These are phyloP conservation scores for Neurospora tetraspora DNA, from an alignment of 495 filamentous ascomycete species.

Conservation along the genomic window DNA sequence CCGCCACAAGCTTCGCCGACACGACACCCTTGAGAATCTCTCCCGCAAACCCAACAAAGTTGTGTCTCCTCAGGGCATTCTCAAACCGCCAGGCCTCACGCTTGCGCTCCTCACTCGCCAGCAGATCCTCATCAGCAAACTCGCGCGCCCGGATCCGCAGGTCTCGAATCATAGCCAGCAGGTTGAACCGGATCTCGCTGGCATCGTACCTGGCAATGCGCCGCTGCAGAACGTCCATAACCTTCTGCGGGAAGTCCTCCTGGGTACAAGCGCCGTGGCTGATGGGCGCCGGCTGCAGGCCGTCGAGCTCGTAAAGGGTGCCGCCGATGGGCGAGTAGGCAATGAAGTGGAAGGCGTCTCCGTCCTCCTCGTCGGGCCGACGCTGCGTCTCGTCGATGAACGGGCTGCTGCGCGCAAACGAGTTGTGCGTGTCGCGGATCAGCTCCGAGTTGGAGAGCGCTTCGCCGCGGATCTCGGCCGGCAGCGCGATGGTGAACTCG, in stretches of 20 bases:
- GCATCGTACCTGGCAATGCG: slow-evolving; percentile 78
- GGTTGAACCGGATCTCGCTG: slow-evolving; percentile 87
- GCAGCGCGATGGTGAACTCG: slow-evolving; percentile 83
- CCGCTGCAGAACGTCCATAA: slow-evolving; percentile 77
- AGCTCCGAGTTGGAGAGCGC: slow-evolving; percentile 59
- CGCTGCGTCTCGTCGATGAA: slow-evolving; percentile 83
- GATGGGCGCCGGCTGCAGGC: slow-evolving; percentile 85
- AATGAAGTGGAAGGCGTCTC: slow-evolving; percentile 96
- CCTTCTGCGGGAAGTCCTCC: slow-evolving; percentile 65
- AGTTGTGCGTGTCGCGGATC: slow-evolving; percentile 88
- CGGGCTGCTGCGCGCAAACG: slow-evolving; percentile 77
- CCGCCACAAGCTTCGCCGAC: slow-evolving; percentile 53
- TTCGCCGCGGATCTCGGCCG: slow-evolving; percentile 60
- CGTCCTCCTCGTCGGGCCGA: slow-evolving; percentile 43
- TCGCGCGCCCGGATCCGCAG: slow-evolving; percentile 63
- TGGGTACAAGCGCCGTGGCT: slow-evolving; percentile 64
- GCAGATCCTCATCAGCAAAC: slow-evolving; percentile 69
- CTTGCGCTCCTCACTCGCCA: slow-evolving; percentile 77
- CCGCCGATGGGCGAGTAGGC: slow-evolving; percentile 79
- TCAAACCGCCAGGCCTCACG: slow-evolving; percentile 85
- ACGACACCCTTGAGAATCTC: slow-evolving; percentile 85
- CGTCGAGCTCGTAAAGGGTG: slow-evolving; percentile 87
- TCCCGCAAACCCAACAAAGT: slow-evolving; percentile 92
- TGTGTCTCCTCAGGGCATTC: slow-evolving; percentile 85
- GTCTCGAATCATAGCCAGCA: slow-evolving; percentile 86